Conservation (phyloP, 495 filamentous ascomycete genomes). For the Penicillium pulvis region DNA sequence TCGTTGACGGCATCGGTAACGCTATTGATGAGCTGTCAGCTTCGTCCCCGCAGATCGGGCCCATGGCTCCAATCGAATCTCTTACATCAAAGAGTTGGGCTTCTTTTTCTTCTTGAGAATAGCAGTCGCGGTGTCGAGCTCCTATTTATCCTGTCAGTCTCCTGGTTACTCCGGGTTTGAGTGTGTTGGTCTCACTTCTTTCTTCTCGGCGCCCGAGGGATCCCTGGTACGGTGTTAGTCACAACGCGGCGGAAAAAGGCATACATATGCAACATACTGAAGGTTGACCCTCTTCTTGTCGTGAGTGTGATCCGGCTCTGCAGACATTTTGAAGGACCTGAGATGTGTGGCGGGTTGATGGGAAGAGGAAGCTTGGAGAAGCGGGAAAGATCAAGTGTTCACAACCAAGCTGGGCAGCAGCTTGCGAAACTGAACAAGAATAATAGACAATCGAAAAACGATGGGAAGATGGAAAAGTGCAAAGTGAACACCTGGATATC, state of each 20-base stretch:
- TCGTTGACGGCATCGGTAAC: conserved; percentile 98
- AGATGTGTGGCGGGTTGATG: conserved; percentile 27
- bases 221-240: conserved; percentile 59
- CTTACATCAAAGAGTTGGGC: conserved; percentile 95
- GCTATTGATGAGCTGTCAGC: conserved; percentile 54
- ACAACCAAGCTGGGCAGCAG: conserved; percentile 15
- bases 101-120: conserved; percentile 99
- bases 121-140: conserved; percentile 91
- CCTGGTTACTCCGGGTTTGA: conserved; percentile 9
- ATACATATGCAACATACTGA: conserved; percentile 59
- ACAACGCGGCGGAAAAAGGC: neutral
- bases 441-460: conserved; percentile 18
- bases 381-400: conserved; percentile 22
- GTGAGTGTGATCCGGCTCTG: conserved; percentile 70
- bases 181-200: conserved; percentile 62
- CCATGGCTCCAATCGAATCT: conserved; percentile 11
- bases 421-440: conserved; percentile 9
- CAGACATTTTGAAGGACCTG: conserved; percentile 33
- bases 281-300: conserved; percentile 90
- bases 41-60: conserved; percentile 10
- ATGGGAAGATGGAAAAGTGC: conserved; percentile 14
- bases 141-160: conserved; percentile 53
- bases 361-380: conserved; percentile 24
- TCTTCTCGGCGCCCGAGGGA: conserved; percentile 83
- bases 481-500: conserved; percentile 16